These are phyloP conservation scores for Saccharomyces hybrid DNA, from an alignment of 1,139 yeast species.

Conservation along the genomic window DNA sequence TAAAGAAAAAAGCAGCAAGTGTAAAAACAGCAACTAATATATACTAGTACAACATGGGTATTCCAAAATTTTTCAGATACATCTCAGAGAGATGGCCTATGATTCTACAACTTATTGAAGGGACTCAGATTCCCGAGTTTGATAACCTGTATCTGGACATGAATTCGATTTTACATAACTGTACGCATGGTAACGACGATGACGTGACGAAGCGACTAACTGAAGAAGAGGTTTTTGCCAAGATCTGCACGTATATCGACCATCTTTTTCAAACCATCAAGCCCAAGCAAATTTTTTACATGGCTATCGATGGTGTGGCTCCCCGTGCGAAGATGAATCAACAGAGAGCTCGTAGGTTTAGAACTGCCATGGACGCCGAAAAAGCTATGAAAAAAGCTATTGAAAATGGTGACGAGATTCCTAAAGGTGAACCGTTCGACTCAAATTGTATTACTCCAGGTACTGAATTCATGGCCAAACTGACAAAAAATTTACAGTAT, in stretches of 20 bases:
- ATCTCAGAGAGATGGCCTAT: conserved; percentile 99
- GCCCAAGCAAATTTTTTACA: conserved; percentile 80
- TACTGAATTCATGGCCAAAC: conserved; percentile 91
- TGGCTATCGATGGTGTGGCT: conserved; percentile 99
- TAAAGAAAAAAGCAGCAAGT: background rate
- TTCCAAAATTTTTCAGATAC: conserved; percentile 92
- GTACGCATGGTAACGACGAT: conserved; percentile 76
- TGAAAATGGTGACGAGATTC: conserved; percentile 41
- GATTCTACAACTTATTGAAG: conserved; percentile 82
- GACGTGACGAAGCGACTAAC: conserved; percentile 55
- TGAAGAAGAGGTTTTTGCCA: conserved; percentile 86
- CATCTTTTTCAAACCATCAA: conserved; percentile 81
- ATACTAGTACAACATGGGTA: conserved; percentile 46
- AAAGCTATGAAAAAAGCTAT: conserved; percentile 47
- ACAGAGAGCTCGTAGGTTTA: conserved; percentile 92
- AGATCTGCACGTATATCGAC: conserved; percentile 91
- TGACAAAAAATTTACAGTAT: conserved; percentile 77
- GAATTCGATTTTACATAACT: conserved; percentile 93
- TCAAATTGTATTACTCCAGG: conserved; percentile 97
- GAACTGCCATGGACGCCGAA: conserved; percentile 93
- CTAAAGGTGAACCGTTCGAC: conserved; percentile 73
- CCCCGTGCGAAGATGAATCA: conserved; percentile 99
- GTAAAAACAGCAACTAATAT: background rate
- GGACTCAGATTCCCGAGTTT: conserved; percentile 81
- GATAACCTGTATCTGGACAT: conserved; percentile 92